Evolutionary conservation across 1,139 yeast genomes (phyloP).

Genomic region (Pichia sp.): DNA sequence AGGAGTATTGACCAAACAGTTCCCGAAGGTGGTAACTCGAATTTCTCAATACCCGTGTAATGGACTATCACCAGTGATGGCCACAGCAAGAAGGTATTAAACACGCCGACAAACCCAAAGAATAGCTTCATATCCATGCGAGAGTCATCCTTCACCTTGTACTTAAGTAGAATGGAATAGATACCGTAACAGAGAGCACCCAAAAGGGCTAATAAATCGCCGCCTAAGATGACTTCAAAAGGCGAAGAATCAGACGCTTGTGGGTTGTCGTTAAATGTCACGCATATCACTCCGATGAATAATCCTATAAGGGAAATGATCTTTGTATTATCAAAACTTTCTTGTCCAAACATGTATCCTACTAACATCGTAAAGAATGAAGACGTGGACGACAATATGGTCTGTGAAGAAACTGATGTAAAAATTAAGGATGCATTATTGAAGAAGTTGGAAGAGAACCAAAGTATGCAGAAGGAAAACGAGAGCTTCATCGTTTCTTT

Average conservation of each 20-base stretch:
- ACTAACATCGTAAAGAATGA: conserved; percentile 84
- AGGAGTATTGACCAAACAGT: conserved; percentile 49
- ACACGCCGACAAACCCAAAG: conserved; percentile 90
- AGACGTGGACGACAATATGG: conserved; percentile 84
- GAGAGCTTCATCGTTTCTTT: conserved; percentile 55
- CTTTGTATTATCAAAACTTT: conserved; percentile 57
- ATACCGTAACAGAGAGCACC: conserved; percentile 88
- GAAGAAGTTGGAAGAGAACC: conserved; percentile 86
- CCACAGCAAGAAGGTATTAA: conserved; percentile 73
- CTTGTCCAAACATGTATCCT: conserved; percentile 71
- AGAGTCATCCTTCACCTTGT: conserved; percentile 63
- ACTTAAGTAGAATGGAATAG: conserved; percentile 81
- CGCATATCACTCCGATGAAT: conserved; percentile 70
- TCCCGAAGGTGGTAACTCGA: conserved; percentile 57
- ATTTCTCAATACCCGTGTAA: conserved; percentile 53
- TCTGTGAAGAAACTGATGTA: conserved; percentile 90
- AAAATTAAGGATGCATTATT: conserved; percentile 82
- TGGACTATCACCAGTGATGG: conserved; percentile 68
- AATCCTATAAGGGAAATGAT: conserved; percentile 46
- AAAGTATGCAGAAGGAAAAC: conserved; percentile 72
- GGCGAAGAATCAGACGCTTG: conserved; percentile 17
- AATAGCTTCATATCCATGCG: conserved; percentile 77
- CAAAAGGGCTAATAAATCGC: conserved; percentile 70
- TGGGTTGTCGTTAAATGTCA: conserved; percentile 41
- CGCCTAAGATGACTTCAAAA: conserved; percentile 42